Evolutionary conservation across 139 green algal genomes (phyloP).

Genomic region (Haematococcus lacustris): DNA sequence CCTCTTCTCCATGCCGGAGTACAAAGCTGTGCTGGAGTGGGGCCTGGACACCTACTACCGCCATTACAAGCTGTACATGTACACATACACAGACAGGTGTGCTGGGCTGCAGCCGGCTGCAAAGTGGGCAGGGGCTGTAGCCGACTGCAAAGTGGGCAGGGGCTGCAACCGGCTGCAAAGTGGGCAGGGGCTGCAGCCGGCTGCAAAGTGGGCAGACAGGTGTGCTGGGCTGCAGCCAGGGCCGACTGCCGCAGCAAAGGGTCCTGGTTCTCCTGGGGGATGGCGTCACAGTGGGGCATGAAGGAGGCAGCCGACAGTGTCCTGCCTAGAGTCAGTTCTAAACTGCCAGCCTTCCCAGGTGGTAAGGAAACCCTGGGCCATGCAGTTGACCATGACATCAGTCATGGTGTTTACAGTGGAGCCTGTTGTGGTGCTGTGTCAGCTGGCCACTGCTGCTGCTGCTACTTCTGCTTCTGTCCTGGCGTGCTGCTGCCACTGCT

Average conservation of each 20-base stretch:
- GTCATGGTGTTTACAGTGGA: too few relatives aligned
- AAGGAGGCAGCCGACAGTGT: not conserved
- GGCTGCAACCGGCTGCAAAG: too few relatives aligned
- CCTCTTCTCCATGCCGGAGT: conserved; percentile 48
- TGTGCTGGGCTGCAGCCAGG: not conserved
- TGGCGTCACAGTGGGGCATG: not conserved
- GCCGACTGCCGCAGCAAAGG: not conserved
- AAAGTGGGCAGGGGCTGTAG: too few relatives aligned
- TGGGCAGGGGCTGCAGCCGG: too few relatives aligned
- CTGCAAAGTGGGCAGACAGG: not conserved
- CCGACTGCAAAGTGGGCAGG: too few relatives aligned
- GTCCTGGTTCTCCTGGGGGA: not conserved
- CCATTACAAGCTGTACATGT: conserved; percentile 74
- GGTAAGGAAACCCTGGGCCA: too few relatives aligned
- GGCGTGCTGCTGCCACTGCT: too few relatives aligned
- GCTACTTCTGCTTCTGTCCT: too few relatives aligned
- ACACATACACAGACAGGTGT: conserved; percentile 52
- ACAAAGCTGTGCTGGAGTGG: conserved; percentile 46
- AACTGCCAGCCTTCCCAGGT: not conserved
- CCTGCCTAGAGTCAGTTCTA: not conserved
- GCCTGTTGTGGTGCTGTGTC: too few relatives aligned
- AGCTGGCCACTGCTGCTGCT: too few relatives aligned
- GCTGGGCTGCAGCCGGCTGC: too few relatives aligned
- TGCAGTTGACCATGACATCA: too few relatives aligned
- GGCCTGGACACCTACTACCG: conserved; percentile 56